Evolutionary conservation across 371 early-diverging fungal genomes (phyloP).

Genomic region (Mortierella sp.): DNA sequence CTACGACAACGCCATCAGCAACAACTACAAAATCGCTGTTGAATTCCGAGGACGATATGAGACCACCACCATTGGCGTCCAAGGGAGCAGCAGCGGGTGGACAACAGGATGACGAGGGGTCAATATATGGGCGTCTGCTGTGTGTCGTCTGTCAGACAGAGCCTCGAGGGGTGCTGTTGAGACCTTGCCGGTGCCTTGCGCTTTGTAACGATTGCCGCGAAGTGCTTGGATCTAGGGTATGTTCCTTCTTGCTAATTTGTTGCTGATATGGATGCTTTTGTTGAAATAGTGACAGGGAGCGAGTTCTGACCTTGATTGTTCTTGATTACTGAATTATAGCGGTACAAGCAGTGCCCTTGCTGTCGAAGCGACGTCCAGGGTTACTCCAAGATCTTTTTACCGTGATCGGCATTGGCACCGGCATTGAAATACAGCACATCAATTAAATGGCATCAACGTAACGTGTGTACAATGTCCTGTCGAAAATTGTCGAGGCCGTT

Average conservation of each 20-base stretch:
- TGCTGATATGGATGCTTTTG: neutral
- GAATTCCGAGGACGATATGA: conserved; percentile 5
- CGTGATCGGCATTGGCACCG: conserved; percentile 14
- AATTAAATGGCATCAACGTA: neutral
- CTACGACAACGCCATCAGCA: neutral
- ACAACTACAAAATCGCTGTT: neutral
- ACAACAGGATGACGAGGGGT: conserved; percentile 9
- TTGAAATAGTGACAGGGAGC: neutral
- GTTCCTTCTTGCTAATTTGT: neutral
- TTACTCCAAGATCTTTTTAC: conserved; percentile 51
- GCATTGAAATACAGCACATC: neutral
- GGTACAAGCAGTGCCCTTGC: conserved; percentile 60
- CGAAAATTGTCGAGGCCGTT: neutral
- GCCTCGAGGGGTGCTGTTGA: conserved; percentile 49
- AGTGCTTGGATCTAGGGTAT: conserved; percentile 53
- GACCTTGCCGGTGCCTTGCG: conserved; percentile 59
- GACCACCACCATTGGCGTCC: conserved; percentile 40
- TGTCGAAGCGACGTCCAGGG: conserved; percentile 59
- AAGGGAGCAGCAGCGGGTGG: conserved; percentile 13
- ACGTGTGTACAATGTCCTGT: neutral
- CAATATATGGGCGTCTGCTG: conserved; percentile 34
- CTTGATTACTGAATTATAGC: conserved; percentile 13
- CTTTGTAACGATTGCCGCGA: conserved; percentile 61
- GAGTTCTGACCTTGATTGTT: neutral
- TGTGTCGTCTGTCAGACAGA: conserved; percentile 61